A percentile compares a stretch with the other conserved stretches of the same genome.
phyloP scores from a whole-genome alignment of 2,329 filamentous ascomycete species.

The Coniochaeta pulveracea region DNA sequence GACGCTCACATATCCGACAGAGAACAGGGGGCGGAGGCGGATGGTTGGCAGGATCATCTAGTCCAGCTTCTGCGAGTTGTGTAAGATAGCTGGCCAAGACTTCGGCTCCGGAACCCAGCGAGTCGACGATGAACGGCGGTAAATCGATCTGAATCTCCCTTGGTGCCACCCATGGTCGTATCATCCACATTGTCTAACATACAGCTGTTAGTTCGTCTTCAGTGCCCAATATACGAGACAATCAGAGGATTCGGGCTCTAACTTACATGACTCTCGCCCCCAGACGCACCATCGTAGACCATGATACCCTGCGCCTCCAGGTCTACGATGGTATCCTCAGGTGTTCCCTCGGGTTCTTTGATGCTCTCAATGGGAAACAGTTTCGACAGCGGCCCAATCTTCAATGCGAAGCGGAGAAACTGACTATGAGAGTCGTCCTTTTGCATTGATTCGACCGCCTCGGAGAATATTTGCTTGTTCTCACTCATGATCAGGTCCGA shows the following conservation, averaged over 20 bases:
- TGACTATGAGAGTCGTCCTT: conserved; percentile 89
- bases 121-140: conserved; percentile 79
- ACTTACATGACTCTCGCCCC: conserved; percentile 82
- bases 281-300: conserved; percentile 84
- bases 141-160: conserved; percentile 95
- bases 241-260: too few species aligned
- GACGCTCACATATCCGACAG: conserved; percentile 93
- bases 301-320: conserved; percentile 97
- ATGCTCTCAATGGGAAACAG: conserved; percentile 36
- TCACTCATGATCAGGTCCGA: conserved; percentile 68
- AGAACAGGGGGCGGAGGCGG: conserved; percentile 76
- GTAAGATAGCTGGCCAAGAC: conserved; percentile 91
- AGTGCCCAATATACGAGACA: too few species aligned
- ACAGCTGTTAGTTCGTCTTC: background rate
- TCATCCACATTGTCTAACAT: conserved; percentile 97
- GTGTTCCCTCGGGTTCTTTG: conserved; percentile 24
- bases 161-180: conserved; percentile 78
- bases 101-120: conserved; percentile 86
- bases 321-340: conserved; percentile 49
- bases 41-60: conserved; percentile 63
- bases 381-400: conserved; percentile 58
- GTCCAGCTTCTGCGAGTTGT: conserved; percentile 70
- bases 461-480: conserved; percentile 68
- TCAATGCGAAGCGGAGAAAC: conserved; percentile 70
- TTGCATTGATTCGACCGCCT: conserved; percentile 79